A percentile compares a stretch with the other conserved stretches of the same genome.
These are phyloP conservation scores for Dianthus caryophyllus DNA, from an alignment of 148 eudicot genomes.

Conservation along the genomic window DNA sequence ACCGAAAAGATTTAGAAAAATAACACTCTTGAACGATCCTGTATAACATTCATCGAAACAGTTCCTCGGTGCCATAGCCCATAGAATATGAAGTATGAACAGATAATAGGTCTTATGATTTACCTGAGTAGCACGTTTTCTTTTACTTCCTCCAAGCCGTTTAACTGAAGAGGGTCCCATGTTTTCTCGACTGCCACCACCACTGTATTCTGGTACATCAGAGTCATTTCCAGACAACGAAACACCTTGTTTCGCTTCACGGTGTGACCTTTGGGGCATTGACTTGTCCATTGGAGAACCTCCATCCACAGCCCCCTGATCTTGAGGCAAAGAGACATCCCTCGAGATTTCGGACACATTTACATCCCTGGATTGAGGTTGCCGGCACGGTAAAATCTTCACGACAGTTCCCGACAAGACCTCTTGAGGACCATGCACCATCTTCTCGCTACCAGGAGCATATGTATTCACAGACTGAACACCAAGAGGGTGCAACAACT, in stretches of 20 bases:
- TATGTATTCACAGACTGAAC: constrained; percentile 36
- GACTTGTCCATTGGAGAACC: constrained; percentile 40
- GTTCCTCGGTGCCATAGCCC: not conserved
- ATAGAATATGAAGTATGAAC: not conserved
- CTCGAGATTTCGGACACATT: constrained; percentile 37
- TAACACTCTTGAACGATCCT: not conserved
- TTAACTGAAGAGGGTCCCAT: constrained; percentile 39
- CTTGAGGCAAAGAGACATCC: constrained; percentile 38
- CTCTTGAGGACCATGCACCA: constrained; percentile 44
- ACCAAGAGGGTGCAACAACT: constrained; percentile 57
- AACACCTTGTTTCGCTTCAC: constrained; percentile 45
- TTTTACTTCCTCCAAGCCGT: constrained; percentile 54
- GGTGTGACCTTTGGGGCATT: constrained; percentile 32
- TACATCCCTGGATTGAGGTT: constrained; percentile 33
- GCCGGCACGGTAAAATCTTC: constrained; percentile 30
- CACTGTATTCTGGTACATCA: constrained; percentile 56
- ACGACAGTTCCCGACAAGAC: constrained; percentile 31
- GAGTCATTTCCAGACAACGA: constrained; percentile 43
- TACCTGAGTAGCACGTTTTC: constrained; percentile 77
- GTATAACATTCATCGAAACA: not conserved
- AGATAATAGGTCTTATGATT: not conserved
- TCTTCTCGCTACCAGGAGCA: constrained; percentile 27
- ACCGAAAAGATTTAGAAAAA: not conserved
- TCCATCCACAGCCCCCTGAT: constrained; percentile 28
- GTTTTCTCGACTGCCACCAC: constrained; percentile 46